phyloP scores from a whole-genome alignment of 345 rosid genomes.

The Cardamine resedifolia region DNA sequence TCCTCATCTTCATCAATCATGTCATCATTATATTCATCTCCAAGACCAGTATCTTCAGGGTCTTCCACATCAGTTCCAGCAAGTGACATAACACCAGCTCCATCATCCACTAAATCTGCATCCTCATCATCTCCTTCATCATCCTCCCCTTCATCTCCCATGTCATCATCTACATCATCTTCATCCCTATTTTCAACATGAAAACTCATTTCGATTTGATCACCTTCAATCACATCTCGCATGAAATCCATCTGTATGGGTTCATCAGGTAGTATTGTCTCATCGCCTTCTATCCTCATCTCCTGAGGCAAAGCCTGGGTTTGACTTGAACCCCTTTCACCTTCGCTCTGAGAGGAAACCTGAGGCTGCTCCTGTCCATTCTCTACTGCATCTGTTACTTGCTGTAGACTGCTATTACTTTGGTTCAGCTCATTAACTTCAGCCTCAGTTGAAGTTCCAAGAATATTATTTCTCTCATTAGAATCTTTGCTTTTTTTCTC shows the following conservation, averaged over 20 bases:
- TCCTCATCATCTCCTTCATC: slow-evolving; percentile 95
- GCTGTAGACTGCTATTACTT: slow-evolving; percentile 47
- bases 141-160: slow-evolving; percentile 96
- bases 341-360: slow-evolving; percentile 51
- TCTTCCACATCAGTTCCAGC: slow-evolving; percentile 96
- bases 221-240: slow-evolving; percentile 80
- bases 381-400: slow-evolving; percentile 46
- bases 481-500: slow-evolving; percentile 58
- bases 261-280: slow-evolving; percentile 53
- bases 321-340: slow-evolving; percentile 48
- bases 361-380: slow-evolving; percentile 51
- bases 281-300: slow-evolving; percentile 71
- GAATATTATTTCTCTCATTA: slow-evolving; percentile 53
- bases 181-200: slow-evolving; percentile 77
- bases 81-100: slow-evolving; percentile 90
- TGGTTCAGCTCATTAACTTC: slow-evolving; percentile 52
- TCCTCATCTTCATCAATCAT: slow-evolving; percentile 97
- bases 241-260: slow-evolving; percentile 82
- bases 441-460: slow-evolving; percentile 44
- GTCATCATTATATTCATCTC: slow-evolving; percentile 90
- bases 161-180: slow-evolving; percentile 92
- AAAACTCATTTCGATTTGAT: slow-evolving; percentile 84
- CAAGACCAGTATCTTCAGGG: slow-evolving; percentile 86
- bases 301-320: slow-evolving; percentile 56
- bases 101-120: slow-evolving; percentile 90